phyloP scores from a whole-genome alignment of 176 grass and related monocot genomes.

The Lolium multiflorum region DNA sequence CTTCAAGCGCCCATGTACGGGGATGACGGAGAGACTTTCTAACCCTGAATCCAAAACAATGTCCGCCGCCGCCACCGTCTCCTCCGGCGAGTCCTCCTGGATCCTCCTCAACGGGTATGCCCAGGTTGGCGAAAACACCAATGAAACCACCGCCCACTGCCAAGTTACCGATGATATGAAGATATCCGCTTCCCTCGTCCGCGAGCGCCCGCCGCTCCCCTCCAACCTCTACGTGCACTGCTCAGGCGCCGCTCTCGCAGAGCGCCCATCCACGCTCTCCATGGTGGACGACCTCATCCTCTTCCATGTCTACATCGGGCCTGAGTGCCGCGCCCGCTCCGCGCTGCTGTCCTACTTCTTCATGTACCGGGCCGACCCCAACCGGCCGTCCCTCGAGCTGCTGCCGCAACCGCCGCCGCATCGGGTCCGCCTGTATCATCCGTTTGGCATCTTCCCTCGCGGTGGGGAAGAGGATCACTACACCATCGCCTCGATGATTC shows the following conservation, averaged over 20 bases:
- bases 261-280: neutral
- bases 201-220: slow-evolving; percentile 3
- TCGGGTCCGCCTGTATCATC: neutral
- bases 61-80: neutral
- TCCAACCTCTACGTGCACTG: neutral
- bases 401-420: neutral
- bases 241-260: neutral
- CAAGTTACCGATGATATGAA: neutral
- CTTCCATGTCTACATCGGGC: too few species aligned
- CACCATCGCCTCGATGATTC: slow-evolving; percentile 12
- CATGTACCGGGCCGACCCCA: slow-evolving; percentile 11
- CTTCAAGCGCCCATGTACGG: rapidly evolving
- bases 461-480: neutral
- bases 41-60: too few species aligned
- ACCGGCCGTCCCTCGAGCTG: neutral
- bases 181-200: neutral
- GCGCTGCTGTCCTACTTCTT: neutral
- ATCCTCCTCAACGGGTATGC: neutral
- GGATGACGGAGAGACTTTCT: rapidly evolving
- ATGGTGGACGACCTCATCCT: neutral
- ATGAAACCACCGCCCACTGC: neutral
- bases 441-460: neutral
- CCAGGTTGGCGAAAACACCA: neutral
- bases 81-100: neutral
- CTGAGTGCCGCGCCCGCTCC: too few species aligned